phyloP scores from a whole-genome alignment of 164 flowering plant genomes.

The Annona cherimola region DNA sequence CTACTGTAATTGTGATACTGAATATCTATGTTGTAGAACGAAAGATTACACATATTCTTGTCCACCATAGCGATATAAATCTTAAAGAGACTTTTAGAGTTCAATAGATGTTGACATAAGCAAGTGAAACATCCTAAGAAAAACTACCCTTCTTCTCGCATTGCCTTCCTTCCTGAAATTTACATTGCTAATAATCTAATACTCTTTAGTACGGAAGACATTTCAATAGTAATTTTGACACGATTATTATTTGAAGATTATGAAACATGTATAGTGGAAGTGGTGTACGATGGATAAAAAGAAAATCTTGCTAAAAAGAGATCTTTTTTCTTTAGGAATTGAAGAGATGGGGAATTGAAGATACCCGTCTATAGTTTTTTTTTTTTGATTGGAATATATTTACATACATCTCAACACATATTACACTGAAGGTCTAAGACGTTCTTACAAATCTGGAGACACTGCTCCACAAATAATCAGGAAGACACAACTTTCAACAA shows the following conservation, averaged over 20 bases:
- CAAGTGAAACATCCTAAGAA: neutral
- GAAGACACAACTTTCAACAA: no score
- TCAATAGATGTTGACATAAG: neutral
- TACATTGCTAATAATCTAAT: neutral
- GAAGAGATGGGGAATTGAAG: slow-evolving; percentile 49
- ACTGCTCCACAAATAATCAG: no score
- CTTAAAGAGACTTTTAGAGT: neutral
- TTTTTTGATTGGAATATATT: no score
- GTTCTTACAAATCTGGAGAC: no score
- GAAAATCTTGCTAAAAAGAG: neutral
- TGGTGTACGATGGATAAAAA: neutral
- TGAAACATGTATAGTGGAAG: neutral
- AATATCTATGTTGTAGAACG: neutral
- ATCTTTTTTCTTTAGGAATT: slow-evolving; percentile 37
- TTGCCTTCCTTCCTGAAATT: neutral
- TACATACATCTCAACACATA: no score
- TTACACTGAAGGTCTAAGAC: no score
- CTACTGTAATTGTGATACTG: neutral
- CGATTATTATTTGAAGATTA: neutral
- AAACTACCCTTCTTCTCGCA: neutral
- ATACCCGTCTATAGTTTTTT: no score
- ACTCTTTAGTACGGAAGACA: neutral
- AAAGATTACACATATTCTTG: neutral
- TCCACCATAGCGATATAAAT: neutral
- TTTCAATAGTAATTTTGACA: no score